phyloP scores from a whole-genome alignment of 805 yeast species.

The Pichia pseudocactophila region DNA sequence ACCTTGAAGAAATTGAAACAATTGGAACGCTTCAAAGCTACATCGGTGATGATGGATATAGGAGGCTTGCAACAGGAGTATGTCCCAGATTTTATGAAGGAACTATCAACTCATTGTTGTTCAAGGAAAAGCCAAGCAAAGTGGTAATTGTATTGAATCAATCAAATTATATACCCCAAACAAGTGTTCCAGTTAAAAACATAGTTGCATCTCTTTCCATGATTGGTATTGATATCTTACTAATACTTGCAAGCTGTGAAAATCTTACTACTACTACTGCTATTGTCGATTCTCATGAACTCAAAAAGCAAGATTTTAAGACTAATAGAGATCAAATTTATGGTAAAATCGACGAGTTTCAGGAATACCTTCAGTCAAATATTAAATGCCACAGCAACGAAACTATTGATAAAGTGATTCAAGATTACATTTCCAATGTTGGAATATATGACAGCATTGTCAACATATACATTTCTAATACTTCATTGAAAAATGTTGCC shows the following conservation, averaged over 20 bases:
- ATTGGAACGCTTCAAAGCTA: slow-evolving; percentile 1
- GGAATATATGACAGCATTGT: slow-evolving; percentile 11
- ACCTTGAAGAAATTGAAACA: not conserved
- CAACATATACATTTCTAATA: slow-evolving; percentile 21
- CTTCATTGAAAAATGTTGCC: slow-evolving; percentile 13
- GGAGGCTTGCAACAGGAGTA: slow-evolving; percentile 19
- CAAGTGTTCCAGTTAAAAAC: slow-evolving; percentile 22
- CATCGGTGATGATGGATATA: slow-evolving; percentile 5
- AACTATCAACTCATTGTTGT: slow-evolving; percentile 19
- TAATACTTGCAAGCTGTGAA: slow-evolving; percentile 18
- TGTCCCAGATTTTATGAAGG: slow-evolving; percentile 24
- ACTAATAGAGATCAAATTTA: slow-evolving; percentile 10
- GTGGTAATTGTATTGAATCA: slow-evolving; percentile 25
- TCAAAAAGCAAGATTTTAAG: slow-evolving; percentile 8
- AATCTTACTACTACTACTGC: slow-evolving; percentile 9
- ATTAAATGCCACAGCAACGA: not conserved
- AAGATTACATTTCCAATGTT: not conserved
- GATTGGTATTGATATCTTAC: slow-evolving; percentile 22
- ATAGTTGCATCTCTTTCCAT: slow-evolving; percentile 23
- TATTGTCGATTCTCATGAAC: slow-evolving; percentile 12
- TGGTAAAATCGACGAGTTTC: slow-evolving; percentile 15
- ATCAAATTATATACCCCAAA: slow-evolving; percentile 13
- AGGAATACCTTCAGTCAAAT: not conserved
- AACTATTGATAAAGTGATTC: not conserved
- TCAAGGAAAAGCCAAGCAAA: slow-evolving; percentile 21